Base-by-base conservation (phyloP, 2,329 filamentous ascomycete species). In the Trichoderma sp. region DNA sequence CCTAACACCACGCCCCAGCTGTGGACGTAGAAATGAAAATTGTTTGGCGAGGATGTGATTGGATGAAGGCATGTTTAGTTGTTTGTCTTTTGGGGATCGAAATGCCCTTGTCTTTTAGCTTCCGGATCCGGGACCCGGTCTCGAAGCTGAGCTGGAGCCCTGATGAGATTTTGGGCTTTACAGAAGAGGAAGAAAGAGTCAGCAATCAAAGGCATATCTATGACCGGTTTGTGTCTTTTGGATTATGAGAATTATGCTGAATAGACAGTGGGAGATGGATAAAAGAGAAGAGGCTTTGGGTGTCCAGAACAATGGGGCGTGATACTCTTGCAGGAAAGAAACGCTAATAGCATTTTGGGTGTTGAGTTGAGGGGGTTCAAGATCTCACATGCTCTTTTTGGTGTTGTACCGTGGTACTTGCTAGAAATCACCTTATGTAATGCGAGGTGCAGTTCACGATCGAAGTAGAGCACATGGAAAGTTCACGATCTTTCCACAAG, bases 1-100 rank as follows among this genome's bases (percentile, higher is more conserved):
- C 65, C 61, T 65, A 61, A 30, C 20, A 36, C 39, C 59, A 72
- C 71, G 59, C 71, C 71, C 71, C 39, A 53, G 66, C 30, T 62
- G 70, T 71, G 70, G 17, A 32, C 57, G 70, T 71, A 71, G 43
- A 63, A 55, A 32, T 4, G 26, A 58, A 39, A 34, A 39, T 63
- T 62, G 39, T 58, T 9, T 55, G 23, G 26, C 57, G 63, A 50
- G 57, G n/a, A 28, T 32, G 20, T 71, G 70, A 71, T 71, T 71
- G 70, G 70, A 55, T 36, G n/a, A 26, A 36, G 20, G 20, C 17
- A 11, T 23, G 55, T 59, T 50, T 61, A 26, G 23, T 62, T 53
- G 28, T 62, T 28, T 30, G 28, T 26, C 32, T 47, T 15, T 15
- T 28, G 47, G 4, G 32, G 20, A 50, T 26, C 13, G 28, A 62